Percentiles rank a stretch among this genome's conserved stretches.
Evolutionary conservation across 345 rosid genomes (phyloP).

Genomic region (Gossypium herbaceum): DNA sequence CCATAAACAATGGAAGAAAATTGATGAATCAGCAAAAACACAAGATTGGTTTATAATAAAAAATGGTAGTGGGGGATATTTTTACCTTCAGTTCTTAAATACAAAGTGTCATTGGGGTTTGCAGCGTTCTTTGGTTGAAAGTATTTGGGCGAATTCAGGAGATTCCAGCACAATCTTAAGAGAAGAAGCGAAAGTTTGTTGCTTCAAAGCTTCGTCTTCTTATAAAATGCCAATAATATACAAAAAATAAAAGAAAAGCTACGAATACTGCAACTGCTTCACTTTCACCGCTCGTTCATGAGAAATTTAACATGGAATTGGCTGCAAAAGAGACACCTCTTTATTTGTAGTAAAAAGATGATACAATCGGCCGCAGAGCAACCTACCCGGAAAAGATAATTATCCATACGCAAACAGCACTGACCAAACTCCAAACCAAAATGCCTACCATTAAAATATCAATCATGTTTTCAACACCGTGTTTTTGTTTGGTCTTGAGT

Average conservation of each 20-base stretch:
- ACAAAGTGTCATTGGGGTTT: neutral
- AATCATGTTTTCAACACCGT: neutral
- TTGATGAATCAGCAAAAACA: neutral
- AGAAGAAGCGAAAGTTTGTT: neutral
- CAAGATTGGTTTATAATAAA: neutral
- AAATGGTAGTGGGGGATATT: neutral
- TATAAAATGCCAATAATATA: neutral
- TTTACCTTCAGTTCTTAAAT: neutral
- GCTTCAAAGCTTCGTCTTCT: constrained; percentile 18
- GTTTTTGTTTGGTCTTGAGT: neutral
- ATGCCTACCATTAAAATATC: neutral
- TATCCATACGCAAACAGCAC: neutral
- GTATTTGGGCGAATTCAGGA: neutral
- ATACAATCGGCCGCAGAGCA: neutral
- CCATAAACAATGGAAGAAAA: neutral
- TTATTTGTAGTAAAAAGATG: neutral
- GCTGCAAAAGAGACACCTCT: neutral
- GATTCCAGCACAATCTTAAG: neutral
- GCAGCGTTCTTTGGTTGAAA: neutral
- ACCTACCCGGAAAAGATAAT: neutral
- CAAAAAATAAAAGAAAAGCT: too few species aligned
- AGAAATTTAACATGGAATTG: too few species aligned
- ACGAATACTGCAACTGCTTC: too few species aligned
- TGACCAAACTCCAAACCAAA: neutral
- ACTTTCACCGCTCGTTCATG: too few species aligned